These are phyloP conservation scores for Gymnopilus junonius DNA, from an alignment of 768 basidiomycete species.

Conservation along the genomic window DNA sequence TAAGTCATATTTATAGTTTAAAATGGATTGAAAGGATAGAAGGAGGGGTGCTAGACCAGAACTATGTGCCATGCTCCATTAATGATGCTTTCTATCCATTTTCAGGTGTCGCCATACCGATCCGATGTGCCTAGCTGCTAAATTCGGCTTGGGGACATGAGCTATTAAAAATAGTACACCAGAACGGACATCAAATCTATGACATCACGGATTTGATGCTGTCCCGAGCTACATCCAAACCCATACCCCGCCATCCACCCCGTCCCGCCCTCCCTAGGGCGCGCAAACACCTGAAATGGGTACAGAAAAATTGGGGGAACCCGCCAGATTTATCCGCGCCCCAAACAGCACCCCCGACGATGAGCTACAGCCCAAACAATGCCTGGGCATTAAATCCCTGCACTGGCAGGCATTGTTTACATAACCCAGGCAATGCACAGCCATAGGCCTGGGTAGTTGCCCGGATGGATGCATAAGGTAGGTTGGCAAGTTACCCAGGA, in stretches of 20 bases:
- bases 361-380: neutral
- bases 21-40: too few relatives aligned
- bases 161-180: neutral
- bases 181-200: neutral
- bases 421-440: neutral
- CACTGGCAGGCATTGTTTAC: neutral
- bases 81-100: too few relatives aligned
- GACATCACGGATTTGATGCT: neutral
- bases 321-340: neutral
- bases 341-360: neutral
- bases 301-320: neutral
- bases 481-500: neutral
- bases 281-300: neutral
- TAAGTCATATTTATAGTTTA: too few relatives aligned
- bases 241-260: constrained; percentile 1
- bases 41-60: too few relatives aligned
- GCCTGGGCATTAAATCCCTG: neutral
- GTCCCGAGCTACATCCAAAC: neutral
- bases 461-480: neutral
- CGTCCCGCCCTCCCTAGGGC: neutral
- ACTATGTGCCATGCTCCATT: too few relatives aligned
- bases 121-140: too few relatives aligned
- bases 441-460: neutral
- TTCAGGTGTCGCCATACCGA: neutral
- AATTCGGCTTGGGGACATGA: neutral